Conservation (phyloP, 2,329 filamentous ascomycete genomes). For the Knufia fluminis region DNA sequence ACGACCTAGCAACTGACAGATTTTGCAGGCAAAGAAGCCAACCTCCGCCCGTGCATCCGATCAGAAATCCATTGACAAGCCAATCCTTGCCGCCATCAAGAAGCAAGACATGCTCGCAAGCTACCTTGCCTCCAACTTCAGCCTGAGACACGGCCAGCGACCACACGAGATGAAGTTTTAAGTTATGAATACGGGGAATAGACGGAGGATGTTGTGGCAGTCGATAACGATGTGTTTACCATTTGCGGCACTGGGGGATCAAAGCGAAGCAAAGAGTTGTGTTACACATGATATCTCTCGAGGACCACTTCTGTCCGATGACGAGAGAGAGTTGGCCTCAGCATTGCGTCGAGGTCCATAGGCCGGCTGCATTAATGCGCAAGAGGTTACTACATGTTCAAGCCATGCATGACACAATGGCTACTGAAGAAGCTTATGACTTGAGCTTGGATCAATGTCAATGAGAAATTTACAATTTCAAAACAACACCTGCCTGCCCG, state of each 20-base stretch:
- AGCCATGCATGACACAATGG: neutral
- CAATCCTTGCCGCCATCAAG: conserved; percentile 90
- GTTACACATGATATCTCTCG: neutral
- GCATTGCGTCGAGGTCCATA: neutral
- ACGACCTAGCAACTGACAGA: conserved; percentile 29
- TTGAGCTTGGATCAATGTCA: conserved; percentile 11
- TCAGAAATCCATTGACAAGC: conserved; percentile 98
- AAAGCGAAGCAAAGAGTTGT: conserved; percentile 24
- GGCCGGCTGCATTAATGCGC: neutral
- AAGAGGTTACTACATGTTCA: neutral
- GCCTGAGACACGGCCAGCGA: conserved; percentile 98
- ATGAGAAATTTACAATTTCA: conserved; percentile 4
- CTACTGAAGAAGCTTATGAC: conserved; percentile 1
- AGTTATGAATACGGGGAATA: conserved; percentile 27
- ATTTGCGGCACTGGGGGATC: conserved; percentile 27
- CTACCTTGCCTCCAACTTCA: conserved; percentile 95
- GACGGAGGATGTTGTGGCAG: conserved; percentile 6
- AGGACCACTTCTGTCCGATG: conserved; percentile 3
- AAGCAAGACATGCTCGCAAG: conserved; percentile 89
- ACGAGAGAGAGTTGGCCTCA: neutral
- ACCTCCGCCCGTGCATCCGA: conserved; percentile 84
- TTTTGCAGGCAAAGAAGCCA: conserved; percentile 84
- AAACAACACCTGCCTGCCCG: neutral
- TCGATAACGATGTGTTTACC: conserved; percentile 22
- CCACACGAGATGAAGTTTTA: conserved; percentile 99